Evolutionary conservation across 805 yeast species (phyloP).

Genomic region (Myxozyma neotropica): DNA sequence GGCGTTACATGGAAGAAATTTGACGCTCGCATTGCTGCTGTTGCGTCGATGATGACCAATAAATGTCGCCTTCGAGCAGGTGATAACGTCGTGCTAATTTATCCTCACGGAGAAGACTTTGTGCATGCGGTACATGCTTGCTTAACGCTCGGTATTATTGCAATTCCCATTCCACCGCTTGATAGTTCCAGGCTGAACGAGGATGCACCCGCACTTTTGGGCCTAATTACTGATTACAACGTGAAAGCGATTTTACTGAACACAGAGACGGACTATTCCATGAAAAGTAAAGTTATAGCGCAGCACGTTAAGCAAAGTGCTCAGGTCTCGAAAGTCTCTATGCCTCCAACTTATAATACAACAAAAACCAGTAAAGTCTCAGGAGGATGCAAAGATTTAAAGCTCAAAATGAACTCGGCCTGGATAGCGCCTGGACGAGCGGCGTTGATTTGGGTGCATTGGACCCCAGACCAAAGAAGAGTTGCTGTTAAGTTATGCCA

Average conservation of each 20-base stretch:
- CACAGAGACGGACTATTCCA: constrained; percentile 66
- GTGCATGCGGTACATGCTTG: constrained; percentile 85
- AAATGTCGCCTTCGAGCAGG: constrained; percentile 69
- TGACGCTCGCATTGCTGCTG: constrained; percentile 74
- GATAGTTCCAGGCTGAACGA: constrained; percentile 68
- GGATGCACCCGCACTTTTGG: constrained; percentile 68
- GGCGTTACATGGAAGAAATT: constrained; percentile 78
- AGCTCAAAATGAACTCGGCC: constrained; percentile 33
- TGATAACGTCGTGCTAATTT: constrained; percentile 75
- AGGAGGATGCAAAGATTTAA: constrained; percentile 37
- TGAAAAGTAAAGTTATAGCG: constrained; percentile 69
- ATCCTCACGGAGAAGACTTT: constrained; percentile 84
- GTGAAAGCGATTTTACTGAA: constrained; percentile 76
- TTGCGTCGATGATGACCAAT: constrained; percentile 67
- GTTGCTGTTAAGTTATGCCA: constrained; percentile 61
- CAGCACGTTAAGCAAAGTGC: constrained; percentile 56
- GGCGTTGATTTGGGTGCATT: constrained; percentile 67
- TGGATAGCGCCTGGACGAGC: constrained; percentile 48
- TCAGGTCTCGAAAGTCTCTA: constrained; percentile 38
- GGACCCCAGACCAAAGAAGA: constrained; percentile 71
- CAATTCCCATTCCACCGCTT: constrained; percentile 74
- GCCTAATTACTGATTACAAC: constrained; percentile 68
- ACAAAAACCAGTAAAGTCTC: constrained; percentile 52
- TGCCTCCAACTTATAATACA: constrained; percentile 67
- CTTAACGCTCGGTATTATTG: constrained; percentile 74